These are phyloP conservation scores for Leccinum angustisporum DNA, from an alignment of 1,284 basidiomycete species.

Conservation along the genomic window DNA sequence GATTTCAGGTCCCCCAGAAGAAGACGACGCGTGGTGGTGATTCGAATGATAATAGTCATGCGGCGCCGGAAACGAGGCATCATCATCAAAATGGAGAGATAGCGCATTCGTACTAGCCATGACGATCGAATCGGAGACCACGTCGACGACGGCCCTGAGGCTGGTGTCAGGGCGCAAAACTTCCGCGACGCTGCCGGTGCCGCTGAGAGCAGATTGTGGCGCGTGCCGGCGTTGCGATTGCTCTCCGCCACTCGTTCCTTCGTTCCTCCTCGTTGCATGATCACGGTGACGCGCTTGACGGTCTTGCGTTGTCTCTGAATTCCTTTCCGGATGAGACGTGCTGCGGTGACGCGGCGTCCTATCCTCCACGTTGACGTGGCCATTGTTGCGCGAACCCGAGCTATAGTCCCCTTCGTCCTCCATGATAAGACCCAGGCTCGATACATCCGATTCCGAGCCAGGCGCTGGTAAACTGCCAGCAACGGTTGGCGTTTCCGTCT, in stretches of 20 bases:
- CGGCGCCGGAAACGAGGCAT: conserved; percentile 33
- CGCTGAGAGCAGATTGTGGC: conserved; percentile 14
- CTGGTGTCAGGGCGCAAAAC: conserved; percentile 17
- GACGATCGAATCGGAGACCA: conserved; percentile 13
- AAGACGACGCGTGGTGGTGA: conserved; percentile 21
- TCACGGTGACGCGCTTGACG: conserved; percentile 15
- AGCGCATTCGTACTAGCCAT: conserved; percentile 30
- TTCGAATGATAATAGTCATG: conserved; percentile 21
- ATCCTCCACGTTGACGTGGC: conserved; percentile 9
- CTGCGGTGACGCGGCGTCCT: conserved; percentile 21
- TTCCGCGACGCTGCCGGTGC: conserved; percentile 17
- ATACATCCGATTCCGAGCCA: conserved; percentile 19
- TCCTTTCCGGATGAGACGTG: conserved; percentile 19
- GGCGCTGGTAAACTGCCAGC: conserved; percentile 18
- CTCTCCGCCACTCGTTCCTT: conserved; percentile 11
- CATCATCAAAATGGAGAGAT: conserved; percentile 33
- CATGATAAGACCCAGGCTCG: conserved; percentile 32
- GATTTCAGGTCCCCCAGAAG: conserved; percentile 28
- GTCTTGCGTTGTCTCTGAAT: conserved; percentile 15
- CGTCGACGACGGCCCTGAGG: conserved; percentile 14
- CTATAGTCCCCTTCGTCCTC: conserved; percentile 29
- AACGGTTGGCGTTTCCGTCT: conserved; percentile 20
- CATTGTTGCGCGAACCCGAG: conserved; percentile 8
- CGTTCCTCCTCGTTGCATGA: conserved; percentile 21
- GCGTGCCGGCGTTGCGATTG: conserved; percentile 18